Evolutionary conservation across 177 flowering plant species (phyloP).

Genomic region (Vitis hybrid): DNA sequence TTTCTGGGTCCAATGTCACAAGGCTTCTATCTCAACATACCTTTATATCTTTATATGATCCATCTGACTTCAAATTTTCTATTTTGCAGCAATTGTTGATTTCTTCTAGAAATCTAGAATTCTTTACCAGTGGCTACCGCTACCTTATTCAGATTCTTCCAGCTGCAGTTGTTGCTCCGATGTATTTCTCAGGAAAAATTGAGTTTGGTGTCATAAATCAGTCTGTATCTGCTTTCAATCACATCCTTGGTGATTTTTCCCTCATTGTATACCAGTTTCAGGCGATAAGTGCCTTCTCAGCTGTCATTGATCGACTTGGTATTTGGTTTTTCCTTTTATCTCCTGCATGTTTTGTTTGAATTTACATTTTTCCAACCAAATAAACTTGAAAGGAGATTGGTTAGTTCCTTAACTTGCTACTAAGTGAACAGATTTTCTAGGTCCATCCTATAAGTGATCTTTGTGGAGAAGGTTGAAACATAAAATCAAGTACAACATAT

Average conservation of each 20-base stretch:
- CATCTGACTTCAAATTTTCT: background rate
- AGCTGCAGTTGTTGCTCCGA: conserved; percentile 99
- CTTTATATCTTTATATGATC: background rate
- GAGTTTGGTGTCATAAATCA: conserved; percentile 99
- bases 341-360: background rate
- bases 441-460: background rate
- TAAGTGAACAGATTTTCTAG: background rate
- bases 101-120: conserved; percentile 91
- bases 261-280: conserved; percentile 93
- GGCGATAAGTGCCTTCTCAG: conserved; percentile 95
- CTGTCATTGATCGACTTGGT: conserved; percentile 93
- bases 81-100: conserved; percentile 76
- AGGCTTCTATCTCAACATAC: background rate
- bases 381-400: background rate
- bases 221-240: conserved; percentile 97
- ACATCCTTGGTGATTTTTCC: conserved; percentile 92
- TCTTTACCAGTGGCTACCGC: conserved; percentile 93
- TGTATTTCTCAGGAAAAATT: conserved; percentile 96
- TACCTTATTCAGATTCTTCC: conserved; percentile 98
- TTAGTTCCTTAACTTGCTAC: background rate
- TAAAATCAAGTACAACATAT: background rate
- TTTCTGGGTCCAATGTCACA: background rate
- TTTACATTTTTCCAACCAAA: background rate
- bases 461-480: background rate
- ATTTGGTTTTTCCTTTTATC: conserved; percentile 6